These are phyloP conservation scores for Aspergillus alliaceus DNA, from an alignment of 2,329 filamentous ascomycete genomes.

Conservation along the genomic window DNA sequence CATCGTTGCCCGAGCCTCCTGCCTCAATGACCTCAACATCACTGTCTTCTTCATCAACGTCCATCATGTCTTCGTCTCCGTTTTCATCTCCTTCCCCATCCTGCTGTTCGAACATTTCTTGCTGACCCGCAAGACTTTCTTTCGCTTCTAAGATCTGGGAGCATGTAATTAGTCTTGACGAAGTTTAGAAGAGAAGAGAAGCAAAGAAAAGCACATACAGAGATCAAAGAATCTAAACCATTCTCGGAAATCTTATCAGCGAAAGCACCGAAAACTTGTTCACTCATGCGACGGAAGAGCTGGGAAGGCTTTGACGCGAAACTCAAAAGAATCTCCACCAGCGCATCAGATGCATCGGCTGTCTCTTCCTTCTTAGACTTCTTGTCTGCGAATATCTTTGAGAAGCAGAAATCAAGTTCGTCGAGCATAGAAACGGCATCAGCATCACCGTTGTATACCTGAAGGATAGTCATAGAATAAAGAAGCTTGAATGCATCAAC, in stretches of 20 bases:
- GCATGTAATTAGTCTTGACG: neutral
- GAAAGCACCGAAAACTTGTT: constrained; percentile 85
- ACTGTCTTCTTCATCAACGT: constrained; percentile 40
- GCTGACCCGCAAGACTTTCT: constrained; percentile 80
- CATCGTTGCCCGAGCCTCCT: constrained; percentile 34
- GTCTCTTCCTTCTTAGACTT: constrained; percentile 54
- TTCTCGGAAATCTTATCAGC: constrained; percentile 70
- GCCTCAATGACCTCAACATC: constrained; percentile 43
- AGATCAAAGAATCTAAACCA: constrained; percentile 65
- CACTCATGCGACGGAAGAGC: constrained; percentile 80
- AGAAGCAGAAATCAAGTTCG: constrained; percentile 75
- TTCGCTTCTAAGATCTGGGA: constrained; percentile 68
- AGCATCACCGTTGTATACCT: constrained; percentile 84
- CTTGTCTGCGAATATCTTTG: constrained; percentile 58
- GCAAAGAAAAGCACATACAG: constrained; percentile 29
- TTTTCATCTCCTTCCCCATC: constrained; percentile 61
- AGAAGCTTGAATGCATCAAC: constrained; percentile 73
- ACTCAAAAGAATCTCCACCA: constrained; percentile 87
- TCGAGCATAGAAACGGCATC: constrained; percentile 81
- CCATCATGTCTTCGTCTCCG: constrained; percentile 54
- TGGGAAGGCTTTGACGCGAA: constrained; percentile 84
- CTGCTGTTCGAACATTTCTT: constrained; percentile 77
- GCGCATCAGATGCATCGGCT: constrained; percentile 60
- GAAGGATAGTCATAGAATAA: constrained; percentile 79
- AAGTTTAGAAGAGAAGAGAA: neutral